These are phyloP conservation scores for Botrytis pseudocinerea DNA, from an alignment of 2,329 filamentous ascomycete species.

Conservation along the genomic window DNA sequence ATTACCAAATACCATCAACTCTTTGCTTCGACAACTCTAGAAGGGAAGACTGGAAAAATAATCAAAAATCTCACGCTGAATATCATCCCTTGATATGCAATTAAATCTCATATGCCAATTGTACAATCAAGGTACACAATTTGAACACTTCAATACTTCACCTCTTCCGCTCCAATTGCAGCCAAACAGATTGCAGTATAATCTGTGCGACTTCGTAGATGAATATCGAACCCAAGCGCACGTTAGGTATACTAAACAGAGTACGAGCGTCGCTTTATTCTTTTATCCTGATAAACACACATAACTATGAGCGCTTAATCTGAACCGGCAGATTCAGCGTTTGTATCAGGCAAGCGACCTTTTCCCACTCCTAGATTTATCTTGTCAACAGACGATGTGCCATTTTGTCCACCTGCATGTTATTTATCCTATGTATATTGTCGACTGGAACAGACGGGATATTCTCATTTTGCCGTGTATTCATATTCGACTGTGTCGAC, in stretches of 20 bases:
- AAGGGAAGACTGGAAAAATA: neutral
- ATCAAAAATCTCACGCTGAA: neutral
- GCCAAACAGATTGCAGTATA: neutral
- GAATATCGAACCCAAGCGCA: neutral
- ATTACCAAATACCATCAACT: neutral
- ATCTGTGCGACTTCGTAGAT: neutral
- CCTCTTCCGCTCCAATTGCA: neutral
- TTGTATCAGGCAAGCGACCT: no score
- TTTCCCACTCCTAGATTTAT: no score
- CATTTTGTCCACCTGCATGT: neutral
- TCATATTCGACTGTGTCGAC: neutral
- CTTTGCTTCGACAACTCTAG: neutral
- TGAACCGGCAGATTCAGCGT: no score
- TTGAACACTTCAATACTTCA: neutral
- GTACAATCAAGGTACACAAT: neutral
- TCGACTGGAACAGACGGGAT: neutral
- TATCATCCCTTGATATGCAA: neutral
- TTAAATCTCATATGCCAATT: neutral
- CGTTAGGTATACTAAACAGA: neutral
- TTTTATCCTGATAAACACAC: neutral
- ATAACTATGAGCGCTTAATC: no score
- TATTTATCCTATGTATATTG: neutral
- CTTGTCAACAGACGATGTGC: no score
- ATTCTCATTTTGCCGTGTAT: neutral
- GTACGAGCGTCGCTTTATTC: neutral